Base-by-base conservation (phyloP, 164 flowering plant genomes). In the Nelumbo lutea region DNA sequence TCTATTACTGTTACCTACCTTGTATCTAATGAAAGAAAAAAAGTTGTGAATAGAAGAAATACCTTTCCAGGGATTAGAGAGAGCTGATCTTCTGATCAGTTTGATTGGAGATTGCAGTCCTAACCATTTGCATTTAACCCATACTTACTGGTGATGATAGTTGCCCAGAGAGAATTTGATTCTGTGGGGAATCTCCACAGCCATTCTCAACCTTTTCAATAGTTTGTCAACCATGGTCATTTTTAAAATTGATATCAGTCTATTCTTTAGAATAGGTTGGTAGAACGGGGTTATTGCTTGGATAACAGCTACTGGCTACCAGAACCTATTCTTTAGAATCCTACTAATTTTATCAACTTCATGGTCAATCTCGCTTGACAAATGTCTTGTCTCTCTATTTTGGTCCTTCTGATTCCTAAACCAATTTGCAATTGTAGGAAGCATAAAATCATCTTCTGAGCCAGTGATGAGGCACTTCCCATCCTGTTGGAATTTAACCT, bases 391-490 rank as follows among this genome's bases (percentile, higher is more conserved):
- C 48, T 66, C 76, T 60, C 60, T 66, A 39, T 65, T 73, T 6
- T 40, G 53, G 62, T 66, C 63, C 64, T 61, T 63, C n/a, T 66
- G 74, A 50, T 63, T 70, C 56, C 81, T 76, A 45, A 74, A 70
- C 91, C 91, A 87, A 11, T 71, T 42, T 42, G 78, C 81, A 27
- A 85, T 58, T 45, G 82, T 66, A 47, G 88, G 87, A 69, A 84
- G 73, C 46, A 80, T 82, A 64, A 84, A 82, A 60, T 85, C 84
- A 27, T 78, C 84, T 46, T 82, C 81, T 7, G 77, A 59, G 6
- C 51, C 69, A 42, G 59, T 63, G 8, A 8, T 38, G 43, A 40
- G 48, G 6, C 63, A 42, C 42, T 7, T 59, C 27, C 72, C 56
- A 44, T 72, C 42, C 4, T 66, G 71, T 0, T 56, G 51, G 65